A percentile compares a stretch with the other conserved stretches of the same genome.
Conservation (phyloP, 2,329 filamentous ascomycete species). For the Penicillium sp. region DNA sequence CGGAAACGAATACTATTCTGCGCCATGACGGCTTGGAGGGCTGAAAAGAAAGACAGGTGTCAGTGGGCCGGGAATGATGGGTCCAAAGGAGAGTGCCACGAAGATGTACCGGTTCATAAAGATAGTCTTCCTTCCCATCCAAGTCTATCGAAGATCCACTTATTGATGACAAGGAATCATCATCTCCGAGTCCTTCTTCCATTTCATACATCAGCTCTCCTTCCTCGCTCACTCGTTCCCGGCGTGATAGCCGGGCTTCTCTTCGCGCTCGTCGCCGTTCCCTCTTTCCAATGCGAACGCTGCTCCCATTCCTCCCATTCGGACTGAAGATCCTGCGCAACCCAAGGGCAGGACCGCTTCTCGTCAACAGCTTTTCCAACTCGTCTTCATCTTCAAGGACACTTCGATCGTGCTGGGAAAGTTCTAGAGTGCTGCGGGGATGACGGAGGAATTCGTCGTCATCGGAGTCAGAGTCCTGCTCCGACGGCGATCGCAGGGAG, state of each 20-base stretch:
- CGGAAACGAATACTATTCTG: slow-evolving; percentile 48
- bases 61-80: slow-evolving; percentile 19
- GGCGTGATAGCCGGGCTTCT: slow-evolving; percentile 53
- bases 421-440: slow-evolving; percentile 71
- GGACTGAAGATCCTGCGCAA: slow-evolving; percentile 50
- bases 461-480: slow-evolving; percentile 77
- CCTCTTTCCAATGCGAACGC: slow-evolving; percentile 56
- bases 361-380: slow-evolving; percentile 55
- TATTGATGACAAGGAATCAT: slow-evolving; percentile 64
- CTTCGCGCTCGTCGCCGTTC: slow-evolving; percentile 60
- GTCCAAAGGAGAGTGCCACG: slow-evolving; percentile 8
- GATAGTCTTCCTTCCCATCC: slow-evolving; percentile 46
- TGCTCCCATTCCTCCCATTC: slow-evolving; percentile 53
- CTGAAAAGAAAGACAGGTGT: slow-evolving; percentile 27
- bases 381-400: slow-evolving; percentile 78
- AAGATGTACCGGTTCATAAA: slow-evolving; percentile 37
- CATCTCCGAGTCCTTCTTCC: slow-evolving; percentile 74
- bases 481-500: slow-evolving; percentile 66
- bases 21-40: slow-evolving; percentile 36
- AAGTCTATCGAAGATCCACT: slow-evolving; percentile 65
- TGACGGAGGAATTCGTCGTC: slow-evolving; percentile 72
- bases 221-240: slow-evolving; percentile 66
- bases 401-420: slow-evolving; percentile 71
- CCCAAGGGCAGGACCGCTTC: slow-evolving; percentile 45
- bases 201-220: slow-evolving; percentile 86